Percentiles rank a stretch among this genome's conserved stretches.
phyloP scores from a whole-genome alignment of 257 asterid genomes.

The Solanum rostratum region DNA sequence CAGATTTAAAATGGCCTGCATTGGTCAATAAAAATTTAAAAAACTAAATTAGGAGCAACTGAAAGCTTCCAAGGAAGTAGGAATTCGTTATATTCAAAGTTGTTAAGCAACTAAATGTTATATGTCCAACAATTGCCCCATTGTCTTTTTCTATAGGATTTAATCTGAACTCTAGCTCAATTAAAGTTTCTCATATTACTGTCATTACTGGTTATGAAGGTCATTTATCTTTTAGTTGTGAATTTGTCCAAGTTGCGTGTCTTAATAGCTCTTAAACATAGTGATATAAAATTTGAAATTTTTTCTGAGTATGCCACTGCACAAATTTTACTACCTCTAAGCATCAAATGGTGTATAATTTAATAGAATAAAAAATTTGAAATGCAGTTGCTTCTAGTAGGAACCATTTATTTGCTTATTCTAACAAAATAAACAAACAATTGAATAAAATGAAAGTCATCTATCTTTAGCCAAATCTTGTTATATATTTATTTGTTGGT shows the following conservation, averaged over 20 bases:
- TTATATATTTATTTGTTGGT: accelerated
- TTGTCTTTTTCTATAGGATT: not conserved
- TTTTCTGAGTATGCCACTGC: no score
- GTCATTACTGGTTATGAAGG: not conserved
- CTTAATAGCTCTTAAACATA: not conserved
- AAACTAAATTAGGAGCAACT: not conserved
- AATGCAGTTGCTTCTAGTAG: not conserved
- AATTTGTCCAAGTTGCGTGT: not conserved
- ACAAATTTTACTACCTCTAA: not conserved
- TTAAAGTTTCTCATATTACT: not conserved
- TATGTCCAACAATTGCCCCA: not conserved
- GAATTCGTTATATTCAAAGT: not conserved
- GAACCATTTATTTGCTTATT: not conserved
- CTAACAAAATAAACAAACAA: not conserved
- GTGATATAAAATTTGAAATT: not conserved
- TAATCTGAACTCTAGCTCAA: no score
- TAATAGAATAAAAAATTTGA: not conserved
- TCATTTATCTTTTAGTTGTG: not conserved
- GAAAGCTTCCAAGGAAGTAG: not conserved
- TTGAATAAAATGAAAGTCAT: not conserved
- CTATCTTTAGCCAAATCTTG: not conserved
- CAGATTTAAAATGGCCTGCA: not conserved
- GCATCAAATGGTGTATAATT: not conserved
- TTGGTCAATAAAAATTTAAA: not conserved
- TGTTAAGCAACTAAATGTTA: not conserved